These are phyloP conservation scores for Russula abietina DNA, from an alignment of 768 basidiomycete genomes.

Conservation along the genomic window DNA sequence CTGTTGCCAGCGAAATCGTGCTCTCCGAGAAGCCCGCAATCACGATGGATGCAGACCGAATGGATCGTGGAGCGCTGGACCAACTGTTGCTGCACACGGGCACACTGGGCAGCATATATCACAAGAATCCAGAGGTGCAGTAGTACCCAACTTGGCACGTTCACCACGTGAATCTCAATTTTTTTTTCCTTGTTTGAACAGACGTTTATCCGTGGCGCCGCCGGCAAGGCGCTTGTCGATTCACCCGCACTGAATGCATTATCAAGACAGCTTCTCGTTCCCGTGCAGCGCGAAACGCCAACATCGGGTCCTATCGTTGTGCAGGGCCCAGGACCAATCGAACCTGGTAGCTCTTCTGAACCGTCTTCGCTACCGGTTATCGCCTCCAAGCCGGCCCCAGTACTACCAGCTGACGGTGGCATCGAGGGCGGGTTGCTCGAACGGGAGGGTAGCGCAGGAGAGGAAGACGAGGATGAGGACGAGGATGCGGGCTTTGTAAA, in stretches of 20 bases:
- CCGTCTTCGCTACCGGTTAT: conserved; percentile 29
- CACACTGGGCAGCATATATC: conserved; percentile 92
- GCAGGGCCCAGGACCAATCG: conserved; percentile 57
- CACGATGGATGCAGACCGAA: conserved; percentile 95
- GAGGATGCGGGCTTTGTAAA: conserved; percentile 31
- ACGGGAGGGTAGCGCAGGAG: conserved; percentile 23
- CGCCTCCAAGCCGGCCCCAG: conserved; percentile 27
- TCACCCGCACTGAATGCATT: conserved; percentile 84
- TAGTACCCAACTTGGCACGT: not conserved
- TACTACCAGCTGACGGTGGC: conserved; percentile 28
- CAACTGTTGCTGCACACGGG: conserved; percentile 92
- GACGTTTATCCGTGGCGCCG: conserved; percentile 89
- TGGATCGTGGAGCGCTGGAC: conserved; percentile 95
- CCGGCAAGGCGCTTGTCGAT: conserved; percentile 75
- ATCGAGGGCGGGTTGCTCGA: conserved; percentile 27
- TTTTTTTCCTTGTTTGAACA: conserved; percentile 34
- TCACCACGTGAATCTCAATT: not conserved
- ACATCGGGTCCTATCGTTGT: conserved; percentile 44
- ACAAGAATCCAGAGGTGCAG: conserved; percentile 89
- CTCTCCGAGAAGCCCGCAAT: conserved; percentile 92
- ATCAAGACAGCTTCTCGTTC: conserved; percentile 66
- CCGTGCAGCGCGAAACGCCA: conserved; percentile 48
- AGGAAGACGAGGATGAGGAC: conserved; percentile 31
- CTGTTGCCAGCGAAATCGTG: conserved; percentile 84
- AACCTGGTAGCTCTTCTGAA: conserved; percentile 35